Evolutionary conservation across 2,329 filamentous ascomycete genomes (phyloP).

Genomic region (Xylaria sp.): DNA sequence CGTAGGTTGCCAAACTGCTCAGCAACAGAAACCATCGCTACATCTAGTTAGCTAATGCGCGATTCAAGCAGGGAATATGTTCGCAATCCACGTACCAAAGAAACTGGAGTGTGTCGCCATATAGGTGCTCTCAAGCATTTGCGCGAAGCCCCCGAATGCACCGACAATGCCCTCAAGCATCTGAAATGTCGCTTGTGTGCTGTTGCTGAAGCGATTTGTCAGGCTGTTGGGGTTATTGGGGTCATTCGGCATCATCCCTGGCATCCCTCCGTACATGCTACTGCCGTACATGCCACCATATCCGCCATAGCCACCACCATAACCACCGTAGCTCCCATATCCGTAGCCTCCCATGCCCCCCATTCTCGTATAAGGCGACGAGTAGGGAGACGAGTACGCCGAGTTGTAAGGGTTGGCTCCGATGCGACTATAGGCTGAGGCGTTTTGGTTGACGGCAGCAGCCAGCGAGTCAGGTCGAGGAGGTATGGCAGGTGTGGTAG

Average conservation of each 20-base stretch:
- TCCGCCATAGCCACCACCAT: conserved; percentile 58
- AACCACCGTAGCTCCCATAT: conserved; percentile 55
- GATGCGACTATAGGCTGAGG: conserved; percentile 78
- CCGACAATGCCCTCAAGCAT: conserved; percentile 97
- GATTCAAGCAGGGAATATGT: neutral
- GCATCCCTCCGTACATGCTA: conserved; percentile 57
- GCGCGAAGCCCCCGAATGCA: conserved; percentile 95
- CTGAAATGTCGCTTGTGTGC: conserved; percentile 96
- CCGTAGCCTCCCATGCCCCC: conserved; percentile 51
- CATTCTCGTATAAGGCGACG: conserved; percentile 52
- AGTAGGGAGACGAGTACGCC: conserved; percentile 65
- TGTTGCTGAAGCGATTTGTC: conserved; percentile 94
- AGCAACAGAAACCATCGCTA: conserved; percentile 97
- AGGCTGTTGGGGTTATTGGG: conserved; percentile 93
- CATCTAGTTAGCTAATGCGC: conserved; percentile 29
- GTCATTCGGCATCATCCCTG: conserved; percentile 62
- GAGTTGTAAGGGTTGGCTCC: conserved; percentile 62
- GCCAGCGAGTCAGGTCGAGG: conserved; percentile 82
- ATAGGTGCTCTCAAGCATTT: conserved; percentile 99
- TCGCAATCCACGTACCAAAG: conserved; percentile 75
- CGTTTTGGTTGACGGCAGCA: conserved; percentile 86
- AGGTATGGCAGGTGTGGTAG: conserved; percentile 75
- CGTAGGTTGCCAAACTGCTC: conserved; percentile 96
- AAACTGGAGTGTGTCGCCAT: conserved; percentile 99
- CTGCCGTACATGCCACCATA: conserved; percentile 57